phyloP scores from a whole-genome alignment of 139 green algal species.

The Spirogloea muscicola region DNA sequence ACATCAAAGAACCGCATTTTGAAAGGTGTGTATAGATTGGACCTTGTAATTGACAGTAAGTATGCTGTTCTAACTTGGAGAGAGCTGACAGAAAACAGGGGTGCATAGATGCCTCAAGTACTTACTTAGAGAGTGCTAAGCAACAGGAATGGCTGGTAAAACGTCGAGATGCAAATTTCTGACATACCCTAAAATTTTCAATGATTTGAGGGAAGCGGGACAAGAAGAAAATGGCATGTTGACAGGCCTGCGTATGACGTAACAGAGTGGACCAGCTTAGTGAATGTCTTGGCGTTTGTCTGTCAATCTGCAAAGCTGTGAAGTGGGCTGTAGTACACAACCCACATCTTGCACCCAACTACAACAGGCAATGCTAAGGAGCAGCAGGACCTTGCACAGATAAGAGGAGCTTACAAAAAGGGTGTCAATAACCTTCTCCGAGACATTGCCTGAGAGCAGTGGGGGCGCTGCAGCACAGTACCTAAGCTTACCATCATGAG shows the following conservation, averaged over 20 bases:
- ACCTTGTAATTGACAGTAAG: constrained; percentile 19
- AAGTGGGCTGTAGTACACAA: too few relatives aligned
- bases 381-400: background rate
- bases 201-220: constrained; percentile 34
- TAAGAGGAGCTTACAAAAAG: constrained; percentile 31
- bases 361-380: too few relatives aligned
- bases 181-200: constrained; percentile 37
- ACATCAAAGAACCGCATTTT: background rate
- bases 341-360: too few relatives aligned
- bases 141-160: too few relatives aligned
- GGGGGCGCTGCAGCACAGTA: constrained; percentile 15
- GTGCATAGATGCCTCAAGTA: too few relatives aligned
- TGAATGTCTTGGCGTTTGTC: too few relatives aligned
- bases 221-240: constrained; percentile 27
- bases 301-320: too few relatives aligned
- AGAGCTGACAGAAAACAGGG: constrained; percentile 12
- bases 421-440: constrained; percentile 4
- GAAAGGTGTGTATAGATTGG: too few relatives aligned
- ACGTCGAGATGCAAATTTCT: background rate
- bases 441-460: constrained; percentile 4
- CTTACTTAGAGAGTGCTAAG: too few relatives aligned
- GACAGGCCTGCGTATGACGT: constrained; percentile 1
- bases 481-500: background rate
- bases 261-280: background rate
- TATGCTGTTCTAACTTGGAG: constrained; percentile 38